Evolutionary conservation across 345 rosid genomes (phyloP).

Genomic region (Pugionium cornutum): DNA sequence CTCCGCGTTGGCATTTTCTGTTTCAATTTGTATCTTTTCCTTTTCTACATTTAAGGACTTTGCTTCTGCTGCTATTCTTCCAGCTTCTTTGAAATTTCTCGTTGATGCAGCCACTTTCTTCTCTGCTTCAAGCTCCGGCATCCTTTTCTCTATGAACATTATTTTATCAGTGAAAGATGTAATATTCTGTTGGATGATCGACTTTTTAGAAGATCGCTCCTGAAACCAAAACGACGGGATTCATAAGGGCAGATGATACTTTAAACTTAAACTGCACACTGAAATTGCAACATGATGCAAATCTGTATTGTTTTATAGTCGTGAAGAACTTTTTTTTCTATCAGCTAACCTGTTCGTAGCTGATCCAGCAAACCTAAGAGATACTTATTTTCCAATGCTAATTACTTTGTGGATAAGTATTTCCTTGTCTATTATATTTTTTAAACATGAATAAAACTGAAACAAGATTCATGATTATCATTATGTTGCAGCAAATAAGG

Average conservation of each 20-base stretch:
- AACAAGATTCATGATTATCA: not conserved
- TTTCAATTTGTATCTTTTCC: conserved; percentile 55
- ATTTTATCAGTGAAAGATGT: conserved; percentile 71
- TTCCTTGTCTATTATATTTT: not conserved
- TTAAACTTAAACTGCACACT: not conserved
- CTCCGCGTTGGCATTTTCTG: conserved; percentile 53
- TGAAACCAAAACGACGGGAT: conserved; percentile 34
- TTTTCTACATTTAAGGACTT: conserved; percentile 75
- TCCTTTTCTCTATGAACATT: conserved; percentile 69
- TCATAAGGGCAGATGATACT: conserved; percentile 2
- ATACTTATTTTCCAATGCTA: conserved; percentile 1
- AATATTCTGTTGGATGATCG: conserved; percentile 73
- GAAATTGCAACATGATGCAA: not conserved
- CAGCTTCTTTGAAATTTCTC: conserved; percentile 95
- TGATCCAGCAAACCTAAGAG: not conserved
- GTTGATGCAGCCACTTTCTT: conserved; percentile 85
- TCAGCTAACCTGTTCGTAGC: no score
- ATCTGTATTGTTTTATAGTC: not conserved
- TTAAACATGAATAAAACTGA: not conserved
- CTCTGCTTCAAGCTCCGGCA: conserved; percentile 86
- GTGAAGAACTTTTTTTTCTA: not conserved
- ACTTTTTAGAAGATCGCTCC: conserved; percentile 78
- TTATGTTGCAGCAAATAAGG: not conserved
- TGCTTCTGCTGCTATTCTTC: conserved; percentile 81
- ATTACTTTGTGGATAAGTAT: conserved; percentile 1